phyloP scores from a whole-genome alignment of 768 basidiomycete genomes.

The Kwoniella dendrophila region DNA sequence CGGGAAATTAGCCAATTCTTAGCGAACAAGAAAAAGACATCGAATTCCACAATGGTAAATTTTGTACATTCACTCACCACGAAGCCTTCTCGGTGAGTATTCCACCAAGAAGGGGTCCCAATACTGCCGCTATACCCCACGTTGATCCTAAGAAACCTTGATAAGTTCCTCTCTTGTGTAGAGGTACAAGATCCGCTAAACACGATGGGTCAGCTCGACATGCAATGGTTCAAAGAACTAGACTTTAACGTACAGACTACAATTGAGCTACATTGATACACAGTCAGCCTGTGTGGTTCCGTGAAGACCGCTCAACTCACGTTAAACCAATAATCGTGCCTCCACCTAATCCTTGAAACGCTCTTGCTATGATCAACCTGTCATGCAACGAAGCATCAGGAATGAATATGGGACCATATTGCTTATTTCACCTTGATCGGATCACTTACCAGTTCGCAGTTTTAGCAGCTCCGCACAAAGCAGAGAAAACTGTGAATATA shows the following conservation, averaged over 20 bases:
- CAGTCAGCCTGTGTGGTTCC: background rate
- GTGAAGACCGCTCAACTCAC: slow-evolving; percentile 19
- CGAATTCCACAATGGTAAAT: background rate
- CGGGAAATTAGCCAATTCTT: too few relatives aligned
- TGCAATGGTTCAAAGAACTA: background rate
- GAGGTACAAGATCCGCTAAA: slow-evolving; percentile 69
- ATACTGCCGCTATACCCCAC: slow-evolving; percentile 73
- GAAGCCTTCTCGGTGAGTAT: slow-evolving; percentile 30
- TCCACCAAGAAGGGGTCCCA: slow-evolving; percentile 80
- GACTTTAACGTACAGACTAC: slow-evolving; percentile 29
- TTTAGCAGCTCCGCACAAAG: slow-evolving; percentile 49
- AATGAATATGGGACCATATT: too few relatives aligned
- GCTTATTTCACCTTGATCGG: background rate
- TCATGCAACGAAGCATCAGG: background rate
- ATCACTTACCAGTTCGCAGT: slow-evolving; percentile 33
- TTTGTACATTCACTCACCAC: slow-evolving; percentile 25
- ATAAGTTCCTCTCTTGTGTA: slow-evolving; percentile 78
- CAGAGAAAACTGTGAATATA: slow-evolving; percentile 43
- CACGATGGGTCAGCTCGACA: background rate
- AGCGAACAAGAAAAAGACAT: too few relatives aligned
- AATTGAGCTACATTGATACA: slow-evolving; percentile 24
- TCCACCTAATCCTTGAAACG: slow-evolving; percentile 50
- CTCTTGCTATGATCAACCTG: slow-evolving; percentile 42
- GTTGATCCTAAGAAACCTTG: slow-evolving; percentile 65
- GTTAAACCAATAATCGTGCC: slow-evolving; percentile 49